These are phyloP conservation scores for Neurospora sp. DNA, from an alignment of 495 filamentous ascomycete species.

Conservation along the genomic window DNA sequence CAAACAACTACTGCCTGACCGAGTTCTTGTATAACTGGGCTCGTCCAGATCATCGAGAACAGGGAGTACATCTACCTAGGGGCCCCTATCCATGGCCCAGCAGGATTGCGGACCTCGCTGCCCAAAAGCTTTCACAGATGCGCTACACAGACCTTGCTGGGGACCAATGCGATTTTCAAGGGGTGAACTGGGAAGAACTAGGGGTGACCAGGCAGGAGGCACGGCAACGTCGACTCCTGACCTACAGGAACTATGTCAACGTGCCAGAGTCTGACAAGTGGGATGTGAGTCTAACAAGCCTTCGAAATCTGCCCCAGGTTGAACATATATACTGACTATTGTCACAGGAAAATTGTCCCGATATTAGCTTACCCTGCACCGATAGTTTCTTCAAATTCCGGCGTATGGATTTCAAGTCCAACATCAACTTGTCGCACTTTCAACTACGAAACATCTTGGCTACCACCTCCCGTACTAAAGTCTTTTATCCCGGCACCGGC, in stretches of 20 bases:
- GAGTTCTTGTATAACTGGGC: conserved; percentile 26
- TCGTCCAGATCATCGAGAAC: conserved; percentile 10
- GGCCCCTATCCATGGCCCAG: conserved; percentile 13
- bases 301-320: conserved; percentile 1
- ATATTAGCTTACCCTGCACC: conserved; percentile 27
- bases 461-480: conserved; percentile 58
- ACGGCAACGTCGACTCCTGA: conserved; percentile 43
- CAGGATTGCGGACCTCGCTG: conserved; percentile 12
- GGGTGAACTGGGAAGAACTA: conserved; percentile 62
- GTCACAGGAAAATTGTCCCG: conserved; percentile 19
- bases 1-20: conserved; percentile 18
- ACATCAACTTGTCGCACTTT: conserved; percentile 67
- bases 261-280: conserved; percentile 24
- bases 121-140: conserved; percentile 11
- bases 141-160: conserved; percentile 40
- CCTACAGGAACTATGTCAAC: conserved; percentile 52
- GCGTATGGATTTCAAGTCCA: conserved; percentile 55
- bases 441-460: conserved; percentile 81
- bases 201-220: conserved; percentile 53
- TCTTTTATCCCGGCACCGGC: conserved; percentile 62
- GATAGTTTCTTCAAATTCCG: conserved; percentile 61
- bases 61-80: neutral
- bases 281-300: conserved; percentile 19
- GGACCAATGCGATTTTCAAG: conserved; percentile 63
- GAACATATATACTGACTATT: neutral